Evolutionary conservation across 1,284 basidiomycete species (phyloP).

Genomic region (Ceratobasidium sp.): DNA sequence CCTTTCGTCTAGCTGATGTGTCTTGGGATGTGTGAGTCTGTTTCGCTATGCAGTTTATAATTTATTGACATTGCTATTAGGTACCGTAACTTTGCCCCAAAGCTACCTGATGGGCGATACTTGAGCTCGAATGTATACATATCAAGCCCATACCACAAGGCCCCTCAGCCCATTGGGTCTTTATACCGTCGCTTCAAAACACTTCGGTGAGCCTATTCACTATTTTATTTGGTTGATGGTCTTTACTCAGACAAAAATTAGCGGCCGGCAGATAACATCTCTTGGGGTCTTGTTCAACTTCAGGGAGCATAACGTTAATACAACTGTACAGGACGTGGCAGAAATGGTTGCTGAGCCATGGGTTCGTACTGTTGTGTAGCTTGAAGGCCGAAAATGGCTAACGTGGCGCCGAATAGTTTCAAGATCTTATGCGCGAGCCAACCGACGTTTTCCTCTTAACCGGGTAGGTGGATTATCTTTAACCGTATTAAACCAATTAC

Average conservation of each 20-base stretch:
- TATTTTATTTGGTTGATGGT: background rate
- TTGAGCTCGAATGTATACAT: conserved; percentile 37
- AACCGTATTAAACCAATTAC: background rate
- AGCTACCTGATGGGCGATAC: conserved; percentile 16
- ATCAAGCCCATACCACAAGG: background rate
- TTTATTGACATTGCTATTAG: background rate
- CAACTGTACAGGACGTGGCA: conserved; percentile 17
- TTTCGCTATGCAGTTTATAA: background rate
- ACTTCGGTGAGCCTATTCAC: conserved; percentile 1
- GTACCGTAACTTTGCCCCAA: conserved; percentile 30
- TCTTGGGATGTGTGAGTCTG: conserved; percentile 28
- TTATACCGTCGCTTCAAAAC: conserved; percentile 41
- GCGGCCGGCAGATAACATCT: conserved; percentile 43
- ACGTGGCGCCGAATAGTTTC: background rate
- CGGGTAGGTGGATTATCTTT: conserved; percentile 4
- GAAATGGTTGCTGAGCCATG: conserved; percentile 34
- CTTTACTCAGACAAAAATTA: background rate
- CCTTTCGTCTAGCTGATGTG: conserved; percentile 21
- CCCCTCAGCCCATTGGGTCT: conserved; percentile 16
- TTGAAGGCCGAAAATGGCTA: background rate
- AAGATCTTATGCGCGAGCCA: conserved; percentile 33
- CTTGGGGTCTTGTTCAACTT: conserved; percentile 40
- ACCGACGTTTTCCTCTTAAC: conserved; percentile 37
- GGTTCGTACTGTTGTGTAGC: conserved; percentile 1
- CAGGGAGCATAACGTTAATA: conserved; percentile 34